Conservation (phyloP, 768 basidiomycete genomes). For the Collybia mongolica region DNA sequence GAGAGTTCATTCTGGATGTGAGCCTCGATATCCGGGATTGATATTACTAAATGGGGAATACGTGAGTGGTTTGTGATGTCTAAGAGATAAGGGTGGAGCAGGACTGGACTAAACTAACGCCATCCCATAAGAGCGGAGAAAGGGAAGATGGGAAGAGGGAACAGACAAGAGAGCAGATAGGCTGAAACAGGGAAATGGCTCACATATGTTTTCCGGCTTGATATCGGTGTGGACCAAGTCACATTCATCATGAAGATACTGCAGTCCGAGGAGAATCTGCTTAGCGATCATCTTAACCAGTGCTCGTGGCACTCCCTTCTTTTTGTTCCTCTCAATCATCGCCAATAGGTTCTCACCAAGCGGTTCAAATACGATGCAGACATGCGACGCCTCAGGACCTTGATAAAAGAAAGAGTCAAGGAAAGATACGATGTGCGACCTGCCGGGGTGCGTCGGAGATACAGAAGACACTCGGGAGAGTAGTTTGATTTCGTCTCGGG, state of each 20-base stretch:
- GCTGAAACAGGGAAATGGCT: slow-evolving; percentile 30
- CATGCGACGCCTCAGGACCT: slow-evolving; percentile 70
- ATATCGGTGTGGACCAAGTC: slow-evolving; percentile 92
- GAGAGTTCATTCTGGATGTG: slow-evolving; percentile 72
- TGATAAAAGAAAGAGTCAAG: slow-evolving; percentile 86
- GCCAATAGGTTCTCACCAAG: slow-evolving; percentile 78
- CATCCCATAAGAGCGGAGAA: slow-evolving; percentile 6
- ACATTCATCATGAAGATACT: slow-evolving; percentile 92
- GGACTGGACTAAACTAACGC: slow-evolving; percentile 16
- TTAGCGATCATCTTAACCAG: slow-evolving; percentile 85
- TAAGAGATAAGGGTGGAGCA: slow-evolving; percentile 24
- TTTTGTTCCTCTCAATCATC: slow-evolving; percentile 75
- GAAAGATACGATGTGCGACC: slow-evolving; percentile 81
- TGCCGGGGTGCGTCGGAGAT: slow-evolving; percentile 76
- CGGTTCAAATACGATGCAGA: slow-evolving; percentile 91
- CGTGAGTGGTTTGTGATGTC: slow-evolving; percentile 19
- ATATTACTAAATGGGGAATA: slow-evolving; percentile 60
- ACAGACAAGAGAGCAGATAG: slow-evolving; percentile 6
- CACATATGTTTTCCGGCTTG: slow-evolving; percentile 94
- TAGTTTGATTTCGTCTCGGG: slow-evolving; percentile 94
- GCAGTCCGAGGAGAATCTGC: slow-evolving; percentile 84
- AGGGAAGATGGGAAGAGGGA: slow-evolving; percentile 14
- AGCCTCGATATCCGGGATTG: slow-evolving; percentile 76
- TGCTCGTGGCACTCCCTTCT: slow-evolving; percentile 77
- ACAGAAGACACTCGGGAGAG: slow-evolving; percentile 71